Conservation (phyloP, 2,329 filamentous ascomycete species). For the Penicillium sumatraense region DNA sequence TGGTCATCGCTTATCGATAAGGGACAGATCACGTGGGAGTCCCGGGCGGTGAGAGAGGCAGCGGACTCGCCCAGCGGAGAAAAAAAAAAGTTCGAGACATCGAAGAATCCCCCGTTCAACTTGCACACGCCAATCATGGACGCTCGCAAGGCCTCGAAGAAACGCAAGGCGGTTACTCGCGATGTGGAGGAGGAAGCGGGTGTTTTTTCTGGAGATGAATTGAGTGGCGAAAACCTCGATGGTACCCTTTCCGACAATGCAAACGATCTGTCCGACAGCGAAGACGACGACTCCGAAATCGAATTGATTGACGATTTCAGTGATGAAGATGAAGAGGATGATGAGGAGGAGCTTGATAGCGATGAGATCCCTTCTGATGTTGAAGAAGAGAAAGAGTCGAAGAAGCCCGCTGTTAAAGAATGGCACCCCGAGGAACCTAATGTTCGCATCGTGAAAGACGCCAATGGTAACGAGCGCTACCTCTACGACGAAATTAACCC, state of each 20-base stretch:
- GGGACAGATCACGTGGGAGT: slow-evolving; percentile 25
- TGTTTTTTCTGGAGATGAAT: slow-evolving; percentile 64
- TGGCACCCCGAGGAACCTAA: slow-evolving; percentile 48
- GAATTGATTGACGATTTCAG: slow-evolving; percentile 61
- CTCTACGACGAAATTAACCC: slow-evolving; percentile 93
- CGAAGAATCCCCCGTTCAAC: neutral
- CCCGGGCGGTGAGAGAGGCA: slow-evolving; percentile 34
- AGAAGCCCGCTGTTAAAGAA: slow-evolving; percentile 33
- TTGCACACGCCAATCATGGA: slow-evolving; percentile 35
- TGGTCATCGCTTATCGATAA: slow-evolving; percentile 16
- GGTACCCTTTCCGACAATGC: slow-evolving; percentile 49
- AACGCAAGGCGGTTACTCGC: slow-evolving; percentile 67
- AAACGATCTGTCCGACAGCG: slow-evolving; percentile 41
- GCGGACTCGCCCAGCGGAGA: slow-evolving; percentile 20
- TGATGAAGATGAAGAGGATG: slow-evolving; percentile 50
- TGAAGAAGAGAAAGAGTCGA: slow-evolving; percentile 48
- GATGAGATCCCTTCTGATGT: slow-evolving; percentile 56
- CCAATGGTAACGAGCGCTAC: slow-evolving; percentile 88
- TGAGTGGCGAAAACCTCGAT: slow-evolving; percentile 51
- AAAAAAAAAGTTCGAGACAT: slow-evolving; percentile 33
- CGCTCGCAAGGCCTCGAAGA: slow-evolving; percentile 53
- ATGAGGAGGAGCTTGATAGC: slow-evolving; percentile 54
- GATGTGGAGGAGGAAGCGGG: slow-evolving; percentile 56
- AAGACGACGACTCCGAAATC: slow-evolving; percentile 51
- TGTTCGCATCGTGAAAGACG: slow-evolving; percentile 72